phyloP scores from a whole-genome alignment of 441 rosid species.

The Populus hybrid region DNA sequence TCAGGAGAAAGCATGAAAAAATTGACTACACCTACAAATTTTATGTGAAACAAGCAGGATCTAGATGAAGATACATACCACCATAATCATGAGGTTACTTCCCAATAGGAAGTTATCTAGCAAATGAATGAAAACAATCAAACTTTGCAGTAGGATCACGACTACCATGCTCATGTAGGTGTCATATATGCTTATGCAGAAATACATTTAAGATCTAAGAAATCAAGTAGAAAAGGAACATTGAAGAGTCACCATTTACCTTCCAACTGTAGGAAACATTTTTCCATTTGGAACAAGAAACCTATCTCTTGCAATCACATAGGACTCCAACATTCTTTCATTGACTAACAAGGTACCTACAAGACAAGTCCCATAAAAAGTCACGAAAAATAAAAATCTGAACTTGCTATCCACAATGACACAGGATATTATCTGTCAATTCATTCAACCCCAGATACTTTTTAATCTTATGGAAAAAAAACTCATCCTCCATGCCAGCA shows the following conservation, averaged over 20 bases:
- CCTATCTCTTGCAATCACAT: constrained; percentile 92
- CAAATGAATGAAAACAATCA: constrained; percentile 2
- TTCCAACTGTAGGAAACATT: constrained; percentile 93
- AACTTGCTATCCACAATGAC: not conserved
- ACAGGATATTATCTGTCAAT: constrained; percentile 1
- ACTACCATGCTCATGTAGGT: too few species aligned
- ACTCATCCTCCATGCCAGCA: not conserved
- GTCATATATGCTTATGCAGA: too few species aligned
- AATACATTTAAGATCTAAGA: not conserved
- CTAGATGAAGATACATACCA: not conserved
- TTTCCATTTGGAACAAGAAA: constrained; percentile 76
- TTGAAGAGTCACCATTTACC: constrained; percentile 36
- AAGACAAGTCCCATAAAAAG: constrained; percentile 15
- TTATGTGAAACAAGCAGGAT: not conserved
- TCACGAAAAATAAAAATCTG: not conserved
- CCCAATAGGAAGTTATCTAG: not conserved
- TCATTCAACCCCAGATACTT: not conserved
- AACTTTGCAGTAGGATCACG: too few species aligned
- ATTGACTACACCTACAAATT: not conserved
- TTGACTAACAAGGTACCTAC: constrained; percentile 87
- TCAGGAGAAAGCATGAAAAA: not conserved
- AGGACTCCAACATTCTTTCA: constrained; percentile 94
- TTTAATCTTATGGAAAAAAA: not conserved
- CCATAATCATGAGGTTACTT: not conserved
- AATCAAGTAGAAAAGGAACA: not conserved